Evolutionary conservation across 164 flowering plant species (phyloP), one percentile per base, ranked within the genome.

Genomic region (Hamamelis virginiana): DNA sequence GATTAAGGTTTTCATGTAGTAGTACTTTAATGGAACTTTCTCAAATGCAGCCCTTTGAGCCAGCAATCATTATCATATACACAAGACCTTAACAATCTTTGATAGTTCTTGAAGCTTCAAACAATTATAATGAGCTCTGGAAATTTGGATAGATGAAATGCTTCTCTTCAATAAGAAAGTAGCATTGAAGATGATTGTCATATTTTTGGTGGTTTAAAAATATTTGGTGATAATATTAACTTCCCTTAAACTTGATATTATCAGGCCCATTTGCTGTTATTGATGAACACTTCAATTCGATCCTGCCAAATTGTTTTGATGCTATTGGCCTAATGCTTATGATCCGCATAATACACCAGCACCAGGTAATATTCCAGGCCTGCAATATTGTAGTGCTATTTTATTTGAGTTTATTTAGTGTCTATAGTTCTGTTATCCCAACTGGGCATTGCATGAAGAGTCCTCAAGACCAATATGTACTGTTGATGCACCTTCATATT

Each of bases 241-340:
- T 45, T 62, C 4, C 13, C 11, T 74, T 70, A 62, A 12, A 45
- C 61, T 76, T 45, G 52, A 22, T 69, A 23, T 74, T 77, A 44
- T 69, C 86, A 95, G 99, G 99, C 52, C 98, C 99, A 44, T 86
- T 93, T 83, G 72, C 87, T 22, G 98, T 89, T 69, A 84, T 93
- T 65, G 99, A 93, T 76, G 99, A 95, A 57, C 98, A 96, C 82
- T 89, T 96, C 80, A 85, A 78, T 80, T 77, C 87, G 18, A 76
- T 91, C 65, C 92, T 96, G 63, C 86, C 93, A 60, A 93, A 91
- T 82, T 89, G 84, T 81, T 93, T 78, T 74, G 99, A 96, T 89
- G 99, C 99, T 60, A 91, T 93, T 73, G 99, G 99, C 50, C 73
- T 96, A 61, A 93, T 93, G 99, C 91, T 93, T 68, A 96, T 96